Conservation (phyloP, 2,329 filamentous ascomycete species). For the Gnomoniopsis sp. region DNA sequence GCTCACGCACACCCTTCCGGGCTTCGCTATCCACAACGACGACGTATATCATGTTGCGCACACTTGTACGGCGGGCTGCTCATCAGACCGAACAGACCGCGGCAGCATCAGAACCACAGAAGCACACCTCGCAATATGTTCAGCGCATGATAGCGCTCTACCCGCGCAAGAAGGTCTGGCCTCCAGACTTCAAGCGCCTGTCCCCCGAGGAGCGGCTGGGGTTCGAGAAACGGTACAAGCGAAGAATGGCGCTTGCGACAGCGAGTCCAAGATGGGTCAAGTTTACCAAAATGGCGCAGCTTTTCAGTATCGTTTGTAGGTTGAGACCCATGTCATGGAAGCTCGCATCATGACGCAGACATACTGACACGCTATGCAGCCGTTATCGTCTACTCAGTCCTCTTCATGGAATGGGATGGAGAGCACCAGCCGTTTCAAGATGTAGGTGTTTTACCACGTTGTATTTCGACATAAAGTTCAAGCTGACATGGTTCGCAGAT, state of each 20-base stretch:
- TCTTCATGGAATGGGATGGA: constrained; percentile 59
- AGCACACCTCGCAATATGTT: constrained; percentile 7
- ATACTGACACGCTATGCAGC: constrained; percentile 31
- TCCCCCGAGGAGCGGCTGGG: constrained; percentile 70
- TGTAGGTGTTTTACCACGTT: constrained; percentile 30
- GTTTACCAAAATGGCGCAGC: constrained; percentile 62
- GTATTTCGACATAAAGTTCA: neutral
- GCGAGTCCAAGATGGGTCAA: constrained; percentile 63
- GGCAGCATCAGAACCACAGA: neutral
- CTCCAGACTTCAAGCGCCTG: constrained; percentile 70
- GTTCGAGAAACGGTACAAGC: constrained; percentile 75
- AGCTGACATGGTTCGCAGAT: constrained; percentile 18
- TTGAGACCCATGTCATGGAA: constrained; percentile 5
- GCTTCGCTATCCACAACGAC: constrained; percentile 17
- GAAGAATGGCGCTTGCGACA: constrained; percentile 60
- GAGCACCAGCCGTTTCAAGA: constrained; percentile 47
- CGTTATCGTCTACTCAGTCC: constrained; percentile 52
- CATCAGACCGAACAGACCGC: constrained; percentile 27
- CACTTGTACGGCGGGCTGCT: constrained; percentile 40
- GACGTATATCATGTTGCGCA: constrained; percentile 41
- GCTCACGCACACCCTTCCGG: neutral
- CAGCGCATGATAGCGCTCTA: constrained; percentile 46
- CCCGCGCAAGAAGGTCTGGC: constrained; percentile 71
- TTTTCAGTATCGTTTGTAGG: constrained; percentile 54
- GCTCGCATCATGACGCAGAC: neutral